Evolutionary conservation across 1,284 basidiomycete species (phyloP), one percentile per base, ranked within the genome.

Genomic region (Trichosporon inkin): DNA sequence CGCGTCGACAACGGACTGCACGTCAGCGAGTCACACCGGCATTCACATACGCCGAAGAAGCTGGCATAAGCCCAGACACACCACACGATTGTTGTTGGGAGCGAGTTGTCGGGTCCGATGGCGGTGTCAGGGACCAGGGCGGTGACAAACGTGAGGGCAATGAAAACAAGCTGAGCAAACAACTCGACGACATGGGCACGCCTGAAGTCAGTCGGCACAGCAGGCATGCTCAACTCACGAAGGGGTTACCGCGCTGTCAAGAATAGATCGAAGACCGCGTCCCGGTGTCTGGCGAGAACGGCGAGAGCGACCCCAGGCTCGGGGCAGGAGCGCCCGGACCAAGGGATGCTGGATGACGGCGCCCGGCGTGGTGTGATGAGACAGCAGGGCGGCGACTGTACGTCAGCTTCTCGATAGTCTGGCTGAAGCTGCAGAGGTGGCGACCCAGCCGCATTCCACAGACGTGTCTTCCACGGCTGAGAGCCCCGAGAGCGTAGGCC

Each of bases 301-400:
- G 10, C 61, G 58, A 2, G 61, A 60, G 2, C 59, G 58, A 17
- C 38, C 41, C 64, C 64, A 65, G 6, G 61, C 64, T 6, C 62
- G 61, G 5, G 61, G 61, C 1, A 66, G 60, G 8, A 58, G 53
- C 7, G 61, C 61, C 20, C 64, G 61, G 37, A 66, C 57, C 14
- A 66, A 55, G 4, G 64, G 64, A 41, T 66, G 64, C 1, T 51
- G 57, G 44, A 66, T 55, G 7, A 66, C 61, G 2, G 60, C 56
- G 34, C 61, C 64, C 10, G 64, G 63, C 8, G 63, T 64, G 7
- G 63, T 64, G 58, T 64, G 63, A 40, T 65, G 64, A 3, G 64
- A 37, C 38, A 62, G 61, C 5, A 65, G 58, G 3, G 58, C 56
- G 14, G 64, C 61, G 51, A 62, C 64, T 22, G 28, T 34, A 14